phyloP scores from a whole-genome alignment of 2,329 filamentous ascomycete species.

The Aureobasidium subglaciale region DNA sequence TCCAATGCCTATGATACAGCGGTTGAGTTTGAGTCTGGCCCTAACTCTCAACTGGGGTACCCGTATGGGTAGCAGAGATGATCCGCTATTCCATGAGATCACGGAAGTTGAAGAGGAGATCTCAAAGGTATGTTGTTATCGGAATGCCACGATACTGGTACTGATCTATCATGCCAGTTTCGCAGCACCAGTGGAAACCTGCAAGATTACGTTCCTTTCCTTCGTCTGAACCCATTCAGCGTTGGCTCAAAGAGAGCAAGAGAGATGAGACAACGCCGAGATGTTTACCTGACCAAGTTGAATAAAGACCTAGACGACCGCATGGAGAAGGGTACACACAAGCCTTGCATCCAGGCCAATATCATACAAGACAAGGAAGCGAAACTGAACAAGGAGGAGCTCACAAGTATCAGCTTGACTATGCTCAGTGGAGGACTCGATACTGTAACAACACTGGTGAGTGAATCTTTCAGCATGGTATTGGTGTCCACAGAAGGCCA shows the following conservation, averaged over 20 bases:
- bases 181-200: conserved; percentile 54
- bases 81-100: conserved; percentile 55
- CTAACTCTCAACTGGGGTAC: conserved; percentile 62
- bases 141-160: neutral
- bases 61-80: conserved; percentile 52
- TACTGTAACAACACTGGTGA: conserved; percentile 58
- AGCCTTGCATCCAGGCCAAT: conserved; percentile 61
- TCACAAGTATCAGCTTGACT: conserved; percentile 59
- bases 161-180: conserved; percentile 32
- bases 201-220: conserved; percentile 54
- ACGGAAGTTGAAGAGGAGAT: conserved; percentile 57
- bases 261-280: conserved; percentile 53
- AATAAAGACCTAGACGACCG: conserved; percentile 54
- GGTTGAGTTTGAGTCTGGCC: conserved; percentile 54
- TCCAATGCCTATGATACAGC: conserved; percentile 62
- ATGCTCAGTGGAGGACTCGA: conserved; percentile 63
- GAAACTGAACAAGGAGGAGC: conserved; percentile 54
- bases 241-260: conserved; percentile 51
- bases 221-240: conserved; percentile 56
- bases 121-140: conserved; percentile 30
- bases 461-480: too few relatives aligned
- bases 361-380: conserved; percentile 58
- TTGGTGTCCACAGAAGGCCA: too few relatives aligned
- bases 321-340: conserved; percentile 54
- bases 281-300: conserved; percentile 52